Evolutionary conservation across 352 stramenopile genomes (phyloP), one percentile per base, ranked within the genome.

Genomic region (Pythium aquatile): DNA sequence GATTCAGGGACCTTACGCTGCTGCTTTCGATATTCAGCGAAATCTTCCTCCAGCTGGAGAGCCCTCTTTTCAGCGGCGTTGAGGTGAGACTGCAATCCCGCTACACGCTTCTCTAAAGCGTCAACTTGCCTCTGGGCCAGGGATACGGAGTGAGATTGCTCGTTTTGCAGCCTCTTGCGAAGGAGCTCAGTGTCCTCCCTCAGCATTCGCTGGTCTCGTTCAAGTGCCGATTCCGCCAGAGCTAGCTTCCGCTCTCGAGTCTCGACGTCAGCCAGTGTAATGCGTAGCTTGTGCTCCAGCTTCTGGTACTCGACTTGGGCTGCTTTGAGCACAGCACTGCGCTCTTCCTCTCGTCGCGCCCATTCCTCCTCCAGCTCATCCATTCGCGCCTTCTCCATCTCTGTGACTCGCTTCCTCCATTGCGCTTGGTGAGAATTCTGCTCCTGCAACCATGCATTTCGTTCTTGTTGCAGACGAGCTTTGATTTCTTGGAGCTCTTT

Each of bases 281-380:
- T 69, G 1, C 81, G 75, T 28, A 94, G 64, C 7, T 80, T 73
- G 56, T 81, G 75, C 53, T 94, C 83, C 4, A 94, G 72, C 2
- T 72, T 72, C 51, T 90, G 75, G 58, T 94, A 94, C 62, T 94
- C 85, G 3, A 60, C 51, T 55, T 91, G 85, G 0, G 85, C 72
- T 1, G 67, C 52, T 6, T 75, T 80, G 6, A 91, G 47, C 28
- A 91, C 66, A 16, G 60, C 69, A 47, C 73, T 88, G 10, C 83
- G 72, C 51, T 94, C 85, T 71, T 92, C 85, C 68, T 93, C 85
- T 20, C 83, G 75, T 13, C 79, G 73, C 11, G 83, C 85, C 85
- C 85, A 93, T 62, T 93, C 83, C 4, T 89, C 79, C 40, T 94
- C 83, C 5, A 94, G 65, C 33, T 89, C 81, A 17, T 86, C 74